Percentiles rank a stretch among this genome's conserved stretches.
Conservation (phyloP, 2,329 filamentous ascomycete genomes). For the Verticillium dahliae region DNA sequence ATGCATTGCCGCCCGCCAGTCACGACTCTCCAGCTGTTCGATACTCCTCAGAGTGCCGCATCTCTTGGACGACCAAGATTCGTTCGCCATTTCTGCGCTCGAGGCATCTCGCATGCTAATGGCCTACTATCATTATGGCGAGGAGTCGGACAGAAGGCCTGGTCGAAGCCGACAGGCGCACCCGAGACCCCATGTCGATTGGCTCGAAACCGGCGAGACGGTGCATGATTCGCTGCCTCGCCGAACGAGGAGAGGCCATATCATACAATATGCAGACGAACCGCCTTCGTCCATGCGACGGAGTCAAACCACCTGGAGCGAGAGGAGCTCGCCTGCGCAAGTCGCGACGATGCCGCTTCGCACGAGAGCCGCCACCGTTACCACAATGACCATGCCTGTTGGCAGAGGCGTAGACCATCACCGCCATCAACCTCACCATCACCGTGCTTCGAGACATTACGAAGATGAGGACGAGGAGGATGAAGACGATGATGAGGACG, state of each 20-base stretch:
- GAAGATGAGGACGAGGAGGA: neutral
- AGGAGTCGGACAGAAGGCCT: constrained; percentile 11
- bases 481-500: neutral
- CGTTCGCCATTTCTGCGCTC: constrained; percentile 2
- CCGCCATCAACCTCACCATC: neutral
- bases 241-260: constrained; percentile 15
- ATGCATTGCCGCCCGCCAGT: constrained; percentile 10
- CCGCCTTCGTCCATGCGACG: constrained; percentile 20
- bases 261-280: constrained; percentile 23
- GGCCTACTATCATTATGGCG: constrained; percentile 11
- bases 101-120: constrained; percentile 11
- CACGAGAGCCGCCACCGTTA: constrained; percentile 4
- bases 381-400: neutral
- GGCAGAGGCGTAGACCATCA: constrained; percentile 7
- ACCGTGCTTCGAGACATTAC: neutral
- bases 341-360: constrained; percentile 8
- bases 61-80: neutral
- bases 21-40: constrained; percentile 11
- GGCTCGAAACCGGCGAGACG: constrained; percentile 18
- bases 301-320: constrained; percentile 9
- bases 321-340: constrained; percentile 4
- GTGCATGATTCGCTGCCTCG: constrained; percentile 26
- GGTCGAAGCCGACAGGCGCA: constrained; percentile 11
- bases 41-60: neutral
- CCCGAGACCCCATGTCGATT: constrained; percentile 21